Base-by-base conservation (phyloP, 169 alveolate species). In the Cryptosporidium muris region DNA sequence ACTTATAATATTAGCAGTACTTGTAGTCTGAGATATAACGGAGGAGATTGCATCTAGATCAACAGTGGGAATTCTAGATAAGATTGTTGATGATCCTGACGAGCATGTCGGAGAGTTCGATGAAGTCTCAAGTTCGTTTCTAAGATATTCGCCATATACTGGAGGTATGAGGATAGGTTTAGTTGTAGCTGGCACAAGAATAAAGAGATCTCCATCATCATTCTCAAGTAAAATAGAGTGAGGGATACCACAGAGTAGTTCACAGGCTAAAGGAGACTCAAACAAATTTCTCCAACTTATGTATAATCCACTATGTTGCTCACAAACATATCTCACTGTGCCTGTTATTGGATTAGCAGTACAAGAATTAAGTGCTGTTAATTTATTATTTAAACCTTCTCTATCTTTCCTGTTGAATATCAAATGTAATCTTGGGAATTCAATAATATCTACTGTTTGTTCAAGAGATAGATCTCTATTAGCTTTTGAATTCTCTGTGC, bases 181-280 rank as follows among this genome's bases (percentile, higher is more conserved):
- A 37, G 62, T 60, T 7, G 88, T 40, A 14, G 91, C 82, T 43
- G 90, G 88, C 9, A 51, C 80, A 38, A 89, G 89, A n/a, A 89
- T 47, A 51, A 89, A 89, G 43, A 89, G 52, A 38, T 89, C 92
- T n/a, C 90, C 90, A 40, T 82, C 90, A 37, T 89, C 92, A 60
- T 89, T 89, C 36, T 85, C 81, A n/a, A 89, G 81, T 34, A 89
- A 81, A 42, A 89, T 54, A 1, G 90, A 65, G 36, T 80, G 88
- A 36, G 82, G 91, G 56, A 89, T 81, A 11, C 92, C 90, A 49
- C 65, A 48, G 47, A 89, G 81, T 51, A 89, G 49, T 8, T 81
- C 88, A 47, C 80, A 53, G 6, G 90, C 68, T 60, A 82, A 56
- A 14, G 92, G 89, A 47, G 81, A 82, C 12, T 66, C 74, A 14